Conservation (phyloP, 2,329 filamentous ascomycete genomes). For the Pezicula rhizophila region DNA sequence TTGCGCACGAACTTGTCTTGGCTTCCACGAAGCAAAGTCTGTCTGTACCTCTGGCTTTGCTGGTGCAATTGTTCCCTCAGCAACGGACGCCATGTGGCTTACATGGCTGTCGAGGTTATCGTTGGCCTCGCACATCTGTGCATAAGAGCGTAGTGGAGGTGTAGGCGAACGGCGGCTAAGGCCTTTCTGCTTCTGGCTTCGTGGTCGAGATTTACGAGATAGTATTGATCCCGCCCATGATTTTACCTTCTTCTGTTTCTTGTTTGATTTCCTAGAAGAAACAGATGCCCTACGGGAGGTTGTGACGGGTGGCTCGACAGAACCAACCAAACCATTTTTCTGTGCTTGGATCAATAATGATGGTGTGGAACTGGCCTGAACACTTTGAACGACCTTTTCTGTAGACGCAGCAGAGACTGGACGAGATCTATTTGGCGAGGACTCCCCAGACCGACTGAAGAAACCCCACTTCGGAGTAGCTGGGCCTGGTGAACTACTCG, state of each 20-base stretch:
- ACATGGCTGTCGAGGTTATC: slow-evolving; percentile 14
- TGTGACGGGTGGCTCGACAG: slow-evolving; percentile 17
- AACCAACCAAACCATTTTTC: slow-evolving; percentile 17
- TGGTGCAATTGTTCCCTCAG: slow-evolving; percentile 2
- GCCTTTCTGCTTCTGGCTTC: slow-evolving; percentile 34
- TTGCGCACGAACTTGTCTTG: slow-evolving; percentile 30
- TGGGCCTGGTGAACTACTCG: slow-evolving; percentile 22
- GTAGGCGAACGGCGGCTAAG: slow-evolving; percentile 33
- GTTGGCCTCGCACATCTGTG: slow-evolving; percentile 19
- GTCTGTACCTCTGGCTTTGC: slow-evolving; percentile 16
- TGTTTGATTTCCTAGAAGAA: slow-evolving; percentile 29
- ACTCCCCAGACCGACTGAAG: slow-evolving; percentile 29
- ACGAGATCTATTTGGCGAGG: slow-evolving; percentile 41
- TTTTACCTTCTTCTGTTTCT: slow-evolving; percentile 70
- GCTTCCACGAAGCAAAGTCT: slow-evolving; percentile 31
- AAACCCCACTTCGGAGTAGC: slow-evolving; percentile 27
- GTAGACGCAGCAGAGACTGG: slow-evolving; percentile 36
- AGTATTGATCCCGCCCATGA: slow-evolving; percentile 48
- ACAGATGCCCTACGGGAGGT: slow-evolving; percentile 19
- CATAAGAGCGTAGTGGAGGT: slow-evolving; percentile 33
- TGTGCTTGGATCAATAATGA: slow-evolving; percentile 6
- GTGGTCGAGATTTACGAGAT: slow-evolving; percentile 40
- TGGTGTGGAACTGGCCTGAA: slow-evolving; percentile 7
- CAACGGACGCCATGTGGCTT: background rate
- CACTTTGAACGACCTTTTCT: slow-evolving; percentile 31